A percentile compares a stretch with the other conserved stretches of the same genome.
Evolutionary conservation across 1,284 basidiomycete genomes (phyloP).

Genomic region (Clitocybe nebularis): DNA sequence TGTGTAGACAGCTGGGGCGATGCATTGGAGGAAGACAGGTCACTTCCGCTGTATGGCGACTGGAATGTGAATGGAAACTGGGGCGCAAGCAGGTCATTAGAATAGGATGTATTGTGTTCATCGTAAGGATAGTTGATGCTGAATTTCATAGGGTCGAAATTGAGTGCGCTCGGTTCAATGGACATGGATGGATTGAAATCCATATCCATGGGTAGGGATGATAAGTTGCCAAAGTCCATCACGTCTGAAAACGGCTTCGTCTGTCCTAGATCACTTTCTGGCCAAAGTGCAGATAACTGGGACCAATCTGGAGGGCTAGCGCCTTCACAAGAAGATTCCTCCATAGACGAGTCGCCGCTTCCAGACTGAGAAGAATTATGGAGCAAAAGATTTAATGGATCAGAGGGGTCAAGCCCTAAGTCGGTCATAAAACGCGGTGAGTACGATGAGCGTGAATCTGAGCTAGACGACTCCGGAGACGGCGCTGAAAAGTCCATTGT

Average conservation of each 20-base stretch:
- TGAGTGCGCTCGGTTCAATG: conserved; percentile 60
- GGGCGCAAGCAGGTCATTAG: conserved; percentile 25
- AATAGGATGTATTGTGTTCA: conserved; percentile 8
- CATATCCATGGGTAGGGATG: conserved; percentile 43
- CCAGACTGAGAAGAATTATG: conserved; percentile 33
- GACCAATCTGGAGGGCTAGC: conserved; percentile 46
- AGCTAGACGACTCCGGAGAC: conserved; percentile 16
- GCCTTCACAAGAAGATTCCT: conserved; percentile 26
- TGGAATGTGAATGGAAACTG: conserved; percentile 45
- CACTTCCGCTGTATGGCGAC: conserved; percentile 18
- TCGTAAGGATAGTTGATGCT: conserved; percentile 12
- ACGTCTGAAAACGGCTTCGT: conserved; percentile 37
- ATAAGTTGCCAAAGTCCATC: conserved; percentile 42
- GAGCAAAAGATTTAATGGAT: conserved; percentile 52
- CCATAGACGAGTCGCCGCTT: conserved; percentile 25
- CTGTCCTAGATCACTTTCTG: conserved; percentile 23
- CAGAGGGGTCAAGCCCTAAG: conserved; percentile 43
- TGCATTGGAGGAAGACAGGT: conserved; percentile 33
- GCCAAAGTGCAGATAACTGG: conserved; percentile 44
- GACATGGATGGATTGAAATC: conserved; percentile 51
- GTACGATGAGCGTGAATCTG: conserved; percentile 13
- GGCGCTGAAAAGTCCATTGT: conserved; percentile 16
- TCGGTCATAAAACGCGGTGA: conserved; percentile 28
- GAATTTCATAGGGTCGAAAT: conserved; percentile 39
- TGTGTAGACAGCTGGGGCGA: conserved; percentile 23